Evolutionary conservation across 2,329 filamentous ascomycete species (phyloP).

Genomic region (Ophiostoma ips): DNA sequence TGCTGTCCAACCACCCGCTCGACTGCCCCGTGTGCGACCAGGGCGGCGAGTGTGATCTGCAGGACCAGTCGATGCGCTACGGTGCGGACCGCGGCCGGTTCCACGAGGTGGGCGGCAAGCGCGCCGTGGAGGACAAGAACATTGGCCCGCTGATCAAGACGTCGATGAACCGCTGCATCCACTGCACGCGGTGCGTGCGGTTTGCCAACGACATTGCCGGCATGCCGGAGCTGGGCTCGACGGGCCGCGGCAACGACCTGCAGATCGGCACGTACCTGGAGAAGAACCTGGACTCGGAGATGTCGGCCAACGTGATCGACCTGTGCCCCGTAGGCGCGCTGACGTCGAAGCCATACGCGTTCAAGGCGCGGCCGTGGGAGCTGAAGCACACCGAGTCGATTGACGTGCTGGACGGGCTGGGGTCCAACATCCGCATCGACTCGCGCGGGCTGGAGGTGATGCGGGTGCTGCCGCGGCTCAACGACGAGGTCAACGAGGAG

Average conservation of each 20-base stretch:
- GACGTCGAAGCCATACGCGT: constrained; percentile 94
- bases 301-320: constrained; percentile 96
- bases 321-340: constrained; percentile 94
- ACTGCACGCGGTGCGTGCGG: constrained; percentile 94
- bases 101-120: constrained; percentile 90
- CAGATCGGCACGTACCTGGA: constrained; percentile 98
- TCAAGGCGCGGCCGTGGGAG: constrained; percentile 94
- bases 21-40: constrained; percentile 98
- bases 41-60: constrained; percentile 95
- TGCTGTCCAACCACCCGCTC: constrained; percentile 89
- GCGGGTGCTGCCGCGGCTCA: constrained; percentile 81
- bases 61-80: constrained; percentile 99
- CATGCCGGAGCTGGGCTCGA: constrained; percentile 86
- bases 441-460: constrained; percentile 90
- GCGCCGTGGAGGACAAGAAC: constrained; percentile 98
- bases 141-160: constrained; percentile 97
- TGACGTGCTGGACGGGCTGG: constrained; percentile 83
- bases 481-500: constrained; percentile 97
- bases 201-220: constrained; percentile 97
- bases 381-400: constrained; percentile 91
- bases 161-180: constrained; percentile 99
- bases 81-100: constrained; percentile 91
- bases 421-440: constrained; percentile 90
- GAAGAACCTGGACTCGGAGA: constrained; percentile 80
- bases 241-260: constrained; percentile 89